phyloP scores from a whole-genome alignment of 2,329 filamentous ascomycete species.

The Grosmannia clavigera region DNA sequence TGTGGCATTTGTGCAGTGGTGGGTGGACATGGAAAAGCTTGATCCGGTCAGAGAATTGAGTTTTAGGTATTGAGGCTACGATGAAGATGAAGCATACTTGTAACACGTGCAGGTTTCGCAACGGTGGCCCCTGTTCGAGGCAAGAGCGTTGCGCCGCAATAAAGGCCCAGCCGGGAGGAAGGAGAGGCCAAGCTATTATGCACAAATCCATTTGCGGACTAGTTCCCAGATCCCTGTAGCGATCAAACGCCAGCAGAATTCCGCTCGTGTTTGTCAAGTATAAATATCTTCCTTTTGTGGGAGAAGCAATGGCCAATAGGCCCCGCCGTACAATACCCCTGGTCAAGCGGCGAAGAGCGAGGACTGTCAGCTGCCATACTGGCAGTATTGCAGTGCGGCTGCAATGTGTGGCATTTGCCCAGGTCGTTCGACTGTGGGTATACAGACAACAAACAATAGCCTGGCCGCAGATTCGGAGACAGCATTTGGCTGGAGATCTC shows the following conservation, averaged over 20 bases:
- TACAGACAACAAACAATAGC: too few species aligned
- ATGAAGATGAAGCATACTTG: conserved; percentile 23
- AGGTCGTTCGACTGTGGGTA: neutral
- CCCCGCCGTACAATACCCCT: too few species aligned
- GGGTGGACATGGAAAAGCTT: neutral
- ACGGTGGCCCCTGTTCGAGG: conserved; percentile 4
- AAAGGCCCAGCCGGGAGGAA: too few species aligned
- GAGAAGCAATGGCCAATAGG: neutral
- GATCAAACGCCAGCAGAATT: neutral
- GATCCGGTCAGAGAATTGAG: conserved; percentile 14
- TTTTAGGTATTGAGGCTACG: conserved; percentile 17
- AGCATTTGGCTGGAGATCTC: neutral
- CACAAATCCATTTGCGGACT: neutral
- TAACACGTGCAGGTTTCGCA: conserved; percentile 22
- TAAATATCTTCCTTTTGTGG: neutral
- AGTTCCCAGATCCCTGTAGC: neutral
- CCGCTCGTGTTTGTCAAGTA: neutral
- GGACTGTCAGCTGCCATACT: too few species aligned
- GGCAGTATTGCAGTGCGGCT: too few species aligned
- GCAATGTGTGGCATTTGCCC: too few species aligned
- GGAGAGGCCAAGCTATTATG: neutral
- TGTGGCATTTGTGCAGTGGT: neutral
- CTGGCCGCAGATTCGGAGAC: neutral
- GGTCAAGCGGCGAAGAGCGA: too few species aligned
- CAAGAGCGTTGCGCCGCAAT: neutral